Percentiles rank a stretch among this genome's conserved stretches.
Evolutionary conservation across 768 basidiomycete genomes (phyloP).

Genomic region (Megacollybia marginata): DNA sequence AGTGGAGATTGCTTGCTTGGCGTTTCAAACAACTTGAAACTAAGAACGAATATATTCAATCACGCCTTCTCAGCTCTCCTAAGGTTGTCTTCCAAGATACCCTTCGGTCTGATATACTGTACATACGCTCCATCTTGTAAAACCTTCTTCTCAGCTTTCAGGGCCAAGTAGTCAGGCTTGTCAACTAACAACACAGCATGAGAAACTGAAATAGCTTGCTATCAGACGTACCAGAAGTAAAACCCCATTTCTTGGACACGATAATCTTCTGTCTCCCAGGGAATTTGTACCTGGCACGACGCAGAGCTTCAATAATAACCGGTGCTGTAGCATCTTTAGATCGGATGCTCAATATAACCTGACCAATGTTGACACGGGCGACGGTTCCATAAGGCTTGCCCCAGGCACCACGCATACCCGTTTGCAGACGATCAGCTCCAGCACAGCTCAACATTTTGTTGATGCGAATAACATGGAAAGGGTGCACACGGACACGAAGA

Average conservation of each 20-base stretch:
- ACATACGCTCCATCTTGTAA: constrained; percentile 94
- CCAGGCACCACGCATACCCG: constrained; percentile 99
- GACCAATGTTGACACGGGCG: constrained; percentile 94
- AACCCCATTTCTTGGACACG: constrained; percentile 97
- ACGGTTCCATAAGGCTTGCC: constrained; percentile 97
- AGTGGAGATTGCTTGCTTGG: too few relatives aligned
- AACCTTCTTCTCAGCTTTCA: constrained; percentile 88
- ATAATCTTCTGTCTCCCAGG: constrained; percentile 98
- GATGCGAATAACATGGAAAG: constrained; percentile 98
- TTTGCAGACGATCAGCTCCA: constrained; percentile 94
- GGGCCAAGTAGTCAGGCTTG: constrained; percentile 79
- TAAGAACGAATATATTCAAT: constrained; percentile 8
- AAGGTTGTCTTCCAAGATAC: constrained; percentile 79
- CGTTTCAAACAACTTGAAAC: too few relatives aligned
- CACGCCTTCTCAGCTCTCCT: constrained; percentile 76
- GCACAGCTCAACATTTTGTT: constrained; percentile 99
- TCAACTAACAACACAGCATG: too few relatives aligned
- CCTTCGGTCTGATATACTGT: constrained; percentile 87
- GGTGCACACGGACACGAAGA: constrained; percentile 92
- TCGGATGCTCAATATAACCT: constrained; percentile 83
- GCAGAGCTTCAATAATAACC: constrained; percentile 94
- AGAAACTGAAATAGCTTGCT: too few relatives aligned
- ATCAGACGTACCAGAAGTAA: constrained; percentile 57
- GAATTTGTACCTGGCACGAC: constrained; percentile 99
- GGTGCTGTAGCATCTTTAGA: constrained; percentile 82